Evolutionary conservation across 768 basidiomycete species (phyloP).

Genomic region (Infundibulicybe gibba): DNA sequence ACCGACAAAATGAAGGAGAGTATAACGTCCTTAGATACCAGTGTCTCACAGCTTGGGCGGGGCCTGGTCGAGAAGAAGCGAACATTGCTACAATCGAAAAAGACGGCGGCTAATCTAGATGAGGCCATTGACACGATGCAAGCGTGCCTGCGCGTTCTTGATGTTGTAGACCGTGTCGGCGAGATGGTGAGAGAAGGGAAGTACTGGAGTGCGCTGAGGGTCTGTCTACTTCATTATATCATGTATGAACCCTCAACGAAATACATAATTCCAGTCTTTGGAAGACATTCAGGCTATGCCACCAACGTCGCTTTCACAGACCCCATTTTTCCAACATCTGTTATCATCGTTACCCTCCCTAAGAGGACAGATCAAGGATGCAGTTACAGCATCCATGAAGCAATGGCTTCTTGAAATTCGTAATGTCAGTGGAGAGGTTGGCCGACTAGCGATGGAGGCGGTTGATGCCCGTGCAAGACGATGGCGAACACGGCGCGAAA

Average conservation of each 20-base stretch:
- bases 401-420: constrained; percentile 96
- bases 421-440: constrained; percentile 83
- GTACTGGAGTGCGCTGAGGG: constrained; percentile 96
- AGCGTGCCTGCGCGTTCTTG: constrained; percentile 87
- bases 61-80: constrained; percentile 94
- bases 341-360: constrained; percentile 89
- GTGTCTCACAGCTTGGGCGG: constrained; percentile 84
- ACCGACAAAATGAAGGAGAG: constrained; percentile 91
- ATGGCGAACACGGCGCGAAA: constrained; percentile 83
- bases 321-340: constrained; percentile 90
- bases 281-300: constrained; percentile 94
- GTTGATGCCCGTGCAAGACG: constrained; percentile 83
- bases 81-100: constrained; percentile 82
- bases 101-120: constrained; percentile 92
- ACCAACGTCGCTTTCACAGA: constrained; percentile 83
- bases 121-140: constrained; percentile 96
- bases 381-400: constrained; percentile 92
- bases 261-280: constrained; percentile 62
- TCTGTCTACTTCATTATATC: constrained; percentile 43
- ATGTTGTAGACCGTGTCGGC: constrained; percentile 88
- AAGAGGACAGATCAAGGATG: constrained; percentile 84
- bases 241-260: constrained; percentile 25
- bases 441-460: constrained; percentile 80
- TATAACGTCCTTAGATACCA: constrained; percentile 84
- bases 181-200: constrained; percentile 91